Evolutionary conservation across 352 stramenopile genomes (phyloP).

Genomic region (Globisporangium alternatum): DNA sequence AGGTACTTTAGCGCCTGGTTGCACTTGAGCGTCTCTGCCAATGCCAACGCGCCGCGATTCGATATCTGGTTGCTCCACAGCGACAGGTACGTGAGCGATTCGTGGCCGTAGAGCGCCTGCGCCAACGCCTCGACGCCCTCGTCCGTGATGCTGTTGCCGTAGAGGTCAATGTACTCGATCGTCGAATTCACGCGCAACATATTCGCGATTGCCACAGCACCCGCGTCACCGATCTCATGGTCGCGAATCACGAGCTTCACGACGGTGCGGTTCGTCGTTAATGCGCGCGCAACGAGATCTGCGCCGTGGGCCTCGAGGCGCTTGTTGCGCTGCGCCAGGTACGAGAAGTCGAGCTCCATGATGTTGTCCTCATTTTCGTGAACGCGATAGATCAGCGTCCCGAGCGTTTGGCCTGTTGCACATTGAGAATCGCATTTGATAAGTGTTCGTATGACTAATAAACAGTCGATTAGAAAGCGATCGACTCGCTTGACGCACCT

Average conservation of each 20-base stretch:
- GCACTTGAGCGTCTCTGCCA: conserved; percentile 60
- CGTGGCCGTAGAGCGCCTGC: conserved; percentile 68
- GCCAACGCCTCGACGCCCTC: conserved; percentile 52
- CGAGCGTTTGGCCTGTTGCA: conserved; percentile 49
- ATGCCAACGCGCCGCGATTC: conserved; percentile 38
- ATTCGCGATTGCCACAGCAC: conserved; percentile 57
- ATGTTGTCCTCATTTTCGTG: conserved; percentile 61
- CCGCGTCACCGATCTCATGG: conserved; percentile 63
- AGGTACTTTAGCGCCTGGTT: conserved; percentile 65
- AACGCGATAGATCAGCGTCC: conserved; percentile 47
- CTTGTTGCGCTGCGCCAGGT: conserved; percentile 53
- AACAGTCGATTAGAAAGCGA: conserved; percentile 12
- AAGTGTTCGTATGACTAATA: background rate
- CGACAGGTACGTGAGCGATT: conserved; percentile 53
- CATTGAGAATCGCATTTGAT: background rate
- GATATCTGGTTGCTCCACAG: conserved; percentile 66
- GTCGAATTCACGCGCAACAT: conserved; percentile 73
- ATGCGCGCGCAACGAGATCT: conserved; percentile 56
- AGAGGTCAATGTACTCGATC: conserved; percentile 64
- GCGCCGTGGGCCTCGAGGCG: conserved; percentile 48
- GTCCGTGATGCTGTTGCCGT: conserved; percentile 69
- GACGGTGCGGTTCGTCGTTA: conserved; percentile 62
- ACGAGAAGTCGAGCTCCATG: conserved; percentile 68
- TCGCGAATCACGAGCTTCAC: conserved; percentile 62
- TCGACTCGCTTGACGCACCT: conserved; percentile 10